These are phyloP conservation scores for Tetrahymena elliotti DNA, from an alignment of 73 alveolate genomes.

Conservation along the genomic window DNA sequence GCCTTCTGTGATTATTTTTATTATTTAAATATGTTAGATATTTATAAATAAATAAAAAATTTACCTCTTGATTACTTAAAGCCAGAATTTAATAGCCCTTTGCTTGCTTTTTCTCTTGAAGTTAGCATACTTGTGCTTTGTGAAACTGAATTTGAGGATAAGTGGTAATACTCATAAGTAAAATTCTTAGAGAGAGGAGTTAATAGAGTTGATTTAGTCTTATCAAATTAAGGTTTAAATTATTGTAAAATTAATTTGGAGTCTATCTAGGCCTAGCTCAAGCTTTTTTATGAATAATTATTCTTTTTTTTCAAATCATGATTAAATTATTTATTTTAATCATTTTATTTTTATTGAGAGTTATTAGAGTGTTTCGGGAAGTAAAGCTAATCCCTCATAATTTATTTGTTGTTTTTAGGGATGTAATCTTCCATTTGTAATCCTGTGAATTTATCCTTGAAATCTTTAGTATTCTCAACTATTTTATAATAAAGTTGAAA, in stretches of 20 bases:
- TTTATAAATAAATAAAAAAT: not conserved
- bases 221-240: not conserved
- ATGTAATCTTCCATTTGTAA: not conserved
- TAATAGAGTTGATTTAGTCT: not conserved
- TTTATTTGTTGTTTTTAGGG: not conserved
- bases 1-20: not conserved
- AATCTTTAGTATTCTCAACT: not conserved
- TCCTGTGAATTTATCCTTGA: not conserved
- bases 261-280: not conserved
- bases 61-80: not conserved
- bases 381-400: not conserved
- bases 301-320: not conserved
- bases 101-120: not conserved
- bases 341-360: not conserved
- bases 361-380: not conserved
- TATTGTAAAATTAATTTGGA: not conserved
- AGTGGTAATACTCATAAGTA: not conserved
- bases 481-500: not conserved
- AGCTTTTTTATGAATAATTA: not conserved
- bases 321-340: not conserved
- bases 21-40: not conserved
- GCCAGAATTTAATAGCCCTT: not conserved
- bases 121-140: not conserved
- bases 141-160: not conserved
- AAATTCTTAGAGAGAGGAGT: not conserved